Percentiles rank a stretch among this genome's conserved stretches.
These are phyloP conservation scores for Ophiorrhiza pumila DNA, from an alignment of 257 asterid species.

Conservation along the genomic window DNA sequence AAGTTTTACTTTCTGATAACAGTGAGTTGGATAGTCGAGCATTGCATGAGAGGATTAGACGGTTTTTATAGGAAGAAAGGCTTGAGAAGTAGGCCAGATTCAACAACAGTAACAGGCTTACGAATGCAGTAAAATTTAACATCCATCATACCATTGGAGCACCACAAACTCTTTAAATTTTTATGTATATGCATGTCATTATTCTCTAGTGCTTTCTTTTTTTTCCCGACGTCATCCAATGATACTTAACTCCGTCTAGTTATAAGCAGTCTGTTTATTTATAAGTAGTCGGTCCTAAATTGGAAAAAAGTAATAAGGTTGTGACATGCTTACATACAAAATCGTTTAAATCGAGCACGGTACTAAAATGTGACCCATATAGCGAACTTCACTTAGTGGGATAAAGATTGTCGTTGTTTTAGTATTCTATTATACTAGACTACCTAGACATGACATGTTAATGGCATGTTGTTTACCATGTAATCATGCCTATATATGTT, in stretches of 20 bases:
- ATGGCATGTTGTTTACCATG: slow-evolving; percentile 13
- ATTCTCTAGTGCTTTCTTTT: slow-evolving; percentile 24
- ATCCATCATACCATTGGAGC: slow-evolving; percentile 26
- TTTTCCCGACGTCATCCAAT: too few relatives aligned
- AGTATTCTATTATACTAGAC: neutral
- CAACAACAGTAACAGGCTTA: slow-evolving; percentile 35
- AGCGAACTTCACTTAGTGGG: too few relatives aligned
- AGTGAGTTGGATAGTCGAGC: slow-evolving; percentile 27
- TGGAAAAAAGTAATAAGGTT: too few relatives aligned
- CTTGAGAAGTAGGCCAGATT: slow-evolving; percentile 27
- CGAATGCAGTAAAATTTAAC: slow-evolving; percentile 37
- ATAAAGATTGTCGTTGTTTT: too few relatives aligned
- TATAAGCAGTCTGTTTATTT: too few relatives aligned
- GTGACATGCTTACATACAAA: too few relatives aligned
- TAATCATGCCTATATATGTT: neutral
- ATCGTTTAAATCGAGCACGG: too few relatives aligned
- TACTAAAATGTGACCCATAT: too few relatives aligned
- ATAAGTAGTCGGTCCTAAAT: too few relatives aligned
- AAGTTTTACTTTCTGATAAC: slow-evolving; percentile 16
- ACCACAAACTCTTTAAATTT: slow-evolving; percentile 22
- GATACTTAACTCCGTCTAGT: too few relatives aligned
- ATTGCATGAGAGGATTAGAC: slow-evolving; percentile 39
- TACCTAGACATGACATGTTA: neutral
- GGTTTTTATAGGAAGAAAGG: slow-evolving; percentile 59
- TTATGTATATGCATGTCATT: slow-evolving; percentile 39